Evolutionary conservation across 495 filamentous ascomycete species (phyloP).

Genomic region (Penicillium canescens): DNA sequence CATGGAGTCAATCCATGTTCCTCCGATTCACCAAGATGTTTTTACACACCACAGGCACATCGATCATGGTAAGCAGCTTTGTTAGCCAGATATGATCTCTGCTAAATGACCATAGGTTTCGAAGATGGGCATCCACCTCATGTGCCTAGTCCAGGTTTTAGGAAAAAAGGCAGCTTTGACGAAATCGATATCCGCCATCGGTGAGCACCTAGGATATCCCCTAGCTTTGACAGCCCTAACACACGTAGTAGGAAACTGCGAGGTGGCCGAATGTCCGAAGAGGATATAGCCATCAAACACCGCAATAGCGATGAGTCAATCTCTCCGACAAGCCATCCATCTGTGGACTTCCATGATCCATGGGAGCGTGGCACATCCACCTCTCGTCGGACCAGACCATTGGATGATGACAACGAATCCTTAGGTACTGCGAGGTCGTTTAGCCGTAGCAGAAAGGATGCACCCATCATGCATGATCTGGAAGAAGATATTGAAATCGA

Average conservation of each 20-base stretch:
- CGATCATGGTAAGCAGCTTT: constrained; percentile 65
- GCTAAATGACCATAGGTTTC: constrained; percentile 22
- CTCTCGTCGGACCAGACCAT: constrained; percentile 1
- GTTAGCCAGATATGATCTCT: neutral
- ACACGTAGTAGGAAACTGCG: constrained; percentile 1
- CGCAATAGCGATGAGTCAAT: constrained; percentile 15
- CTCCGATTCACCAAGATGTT: constrained; percentile 75
- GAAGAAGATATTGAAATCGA: constrained; percentile 25
- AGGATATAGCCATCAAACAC: constrained; percentile 18
- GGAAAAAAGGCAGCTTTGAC: constrained; percentile 33
- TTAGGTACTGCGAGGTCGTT: neutral
- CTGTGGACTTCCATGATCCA: constrained; percentile 17
- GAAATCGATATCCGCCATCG: constrained; percentile 55
- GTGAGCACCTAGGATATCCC: constrained; percentile 2
- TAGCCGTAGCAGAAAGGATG: neutral
- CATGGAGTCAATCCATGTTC: constrained; percentile 61
- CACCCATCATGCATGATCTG: constrained; percentile 1
- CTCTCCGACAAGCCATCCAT: constrained; percentile 16
- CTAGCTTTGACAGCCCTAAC: neutral
- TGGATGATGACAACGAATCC: constrained; percentile 4
- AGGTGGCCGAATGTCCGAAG: constrained; percentile 13
- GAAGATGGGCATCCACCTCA: constrained; percentile 31
- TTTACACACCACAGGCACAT: constrained; percentile 85
- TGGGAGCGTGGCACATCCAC: constrained; percentile 8
- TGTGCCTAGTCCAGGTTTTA: constrained; percentile 36